These are phyloP conservation scores for Volvariella volvacea DNA, from an alignment of 1,284 basidiomycete species.

Conservation along the genomic window DNA sequence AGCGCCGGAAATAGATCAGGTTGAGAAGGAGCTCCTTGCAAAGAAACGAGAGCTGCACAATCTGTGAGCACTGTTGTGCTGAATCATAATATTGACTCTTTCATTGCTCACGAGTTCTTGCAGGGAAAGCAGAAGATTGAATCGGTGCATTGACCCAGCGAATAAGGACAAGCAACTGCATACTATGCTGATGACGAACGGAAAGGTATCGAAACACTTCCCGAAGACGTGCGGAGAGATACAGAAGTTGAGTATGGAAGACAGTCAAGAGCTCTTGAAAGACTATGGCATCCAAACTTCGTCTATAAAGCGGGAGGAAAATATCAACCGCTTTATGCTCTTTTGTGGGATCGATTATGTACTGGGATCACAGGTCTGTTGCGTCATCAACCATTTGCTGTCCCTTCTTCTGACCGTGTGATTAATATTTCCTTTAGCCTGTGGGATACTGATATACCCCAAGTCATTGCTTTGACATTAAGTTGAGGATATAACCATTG, in stretches of 20 bases:
- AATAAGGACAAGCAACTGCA: conserved; percentile 33
- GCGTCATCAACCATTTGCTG: too few relatives aligned
- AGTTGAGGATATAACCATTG: too few relatives aligned
- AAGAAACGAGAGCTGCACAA: conserved; percentile 46
- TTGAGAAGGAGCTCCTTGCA: conserved; percentile 40
- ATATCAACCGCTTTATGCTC: conserved; percentile 45
- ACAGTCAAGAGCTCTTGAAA: conserved; percentile 27
- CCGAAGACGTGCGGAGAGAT: conserved; percentile 40
- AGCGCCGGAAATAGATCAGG: conserved; percentile 39
- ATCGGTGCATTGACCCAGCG: conserved; percentile 35
- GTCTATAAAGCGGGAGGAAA: conserved; percentile 28
- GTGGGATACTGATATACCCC: too few relatives aligned
- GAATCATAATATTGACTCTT: neutral
- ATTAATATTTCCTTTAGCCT: too few relatives aligned
- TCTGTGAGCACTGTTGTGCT: conserved; percentile 32
- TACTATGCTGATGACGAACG: conserved; percentile 38
- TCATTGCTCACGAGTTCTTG: conserved; percentile 6
- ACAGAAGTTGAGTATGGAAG: conserved; percentile 33
- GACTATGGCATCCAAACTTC: conserved; percentile 34
- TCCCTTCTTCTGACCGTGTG: too few relatives aligned
- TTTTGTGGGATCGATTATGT: conserved; percentile 41
- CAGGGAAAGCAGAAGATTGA: conserved; percentile 48
- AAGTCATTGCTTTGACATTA: too few relatives aligned
- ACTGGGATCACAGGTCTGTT: too few relatives aligned
- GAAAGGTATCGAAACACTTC: conserved; percentile 34